Percentiles rank a stretch among this genome's conserved stretches.
These are phyloP conservation scores for Trypanosoma brucei DNA, from an alignment of 208 protist genomes.

Conservation along the genomic window DNA sequence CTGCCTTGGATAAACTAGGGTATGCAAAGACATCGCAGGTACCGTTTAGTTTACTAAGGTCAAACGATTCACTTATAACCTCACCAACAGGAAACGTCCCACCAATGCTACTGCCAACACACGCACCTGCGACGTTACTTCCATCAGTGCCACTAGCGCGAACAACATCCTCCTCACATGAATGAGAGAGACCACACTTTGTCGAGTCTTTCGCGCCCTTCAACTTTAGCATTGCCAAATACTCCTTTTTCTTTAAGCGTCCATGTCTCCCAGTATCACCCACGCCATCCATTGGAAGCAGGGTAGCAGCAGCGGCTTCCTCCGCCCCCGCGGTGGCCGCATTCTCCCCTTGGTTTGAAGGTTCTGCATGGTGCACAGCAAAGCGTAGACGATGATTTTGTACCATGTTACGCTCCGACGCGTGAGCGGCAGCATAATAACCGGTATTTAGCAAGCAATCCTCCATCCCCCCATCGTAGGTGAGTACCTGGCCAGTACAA, in stretches of 20 bases:
- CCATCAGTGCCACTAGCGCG: conserved; percentile 12
- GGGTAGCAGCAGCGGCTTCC: not conserved
- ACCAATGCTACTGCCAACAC: conserved; percentile 79
- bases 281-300: not conserved
- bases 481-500: conserved; percentile 45
- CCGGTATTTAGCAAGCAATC: conserved; percentile 86
- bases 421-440: conserved; percentile 66
- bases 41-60: conserved; percentile 78
- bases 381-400: conserved; percentile 60
- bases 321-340: conserved; percentile 1
- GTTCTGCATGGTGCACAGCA: not conserved
- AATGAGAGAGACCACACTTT: conserved; percentile 7
- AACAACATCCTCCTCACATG: conserved; percentile 4
- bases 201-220: conserved; percentile 46
- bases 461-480: conserved; percentile 71
- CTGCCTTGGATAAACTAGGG: conserved; percentile 67
- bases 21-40: conserved; percentile 80
- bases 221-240: conserved; percentile 52
- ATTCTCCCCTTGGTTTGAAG: conserved; percentile 1
- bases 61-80: conserved; percentile 85
- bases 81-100: conserved; percentile 90
- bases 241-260: conserved; percentile 74
- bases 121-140: conserved; percentile 29
- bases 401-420: conserved; percentile 59
- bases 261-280: conserved; percentile 30